phyloP scores from a whole-genome alignment of 1,284 basidiomycete genomes.

The Microbotryum violaceum region DNA sequence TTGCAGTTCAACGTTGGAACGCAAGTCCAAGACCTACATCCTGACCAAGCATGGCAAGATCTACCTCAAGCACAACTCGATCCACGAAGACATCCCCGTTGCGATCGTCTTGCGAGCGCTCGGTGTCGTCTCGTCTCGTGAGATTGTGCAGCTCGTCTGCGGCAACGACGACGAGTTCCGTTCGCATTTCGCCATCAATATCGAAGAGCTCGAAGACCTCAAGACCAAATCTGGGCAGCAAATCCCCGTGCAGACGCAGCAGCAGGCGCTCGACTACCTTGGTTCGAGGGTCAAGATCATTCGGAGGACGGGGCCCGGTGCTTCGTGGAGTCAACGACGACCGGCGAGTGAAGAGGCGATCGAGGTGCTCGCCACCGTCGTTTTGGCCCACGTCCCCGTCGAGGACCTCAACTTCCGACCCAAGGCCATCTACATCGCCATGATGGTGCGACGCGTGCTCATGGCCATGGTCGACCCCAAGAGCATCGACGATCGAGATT shows the following conservation, averaged over 20 bases:
- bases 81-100: constrained; percentile 95
- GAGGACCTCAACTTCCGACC: constrained; percentile 82
- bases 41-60: constrained; percentile 88
- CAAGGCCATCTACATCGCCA: constrained; percentile 95
- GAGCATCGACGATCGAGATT: constrained; percentile 97
- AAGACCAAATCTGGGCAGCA: constrained; percentile 44
- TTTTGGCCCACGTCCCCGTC: constrained; percentile 93
- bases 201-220: constrained; percentile 74
- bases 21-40: constrained; percentile 98
- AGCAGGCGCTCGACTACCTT: constrained; percentile 93
- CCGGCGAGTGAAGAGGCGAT: constrained; percentile 90
- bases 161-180: constrained; percentile 88
- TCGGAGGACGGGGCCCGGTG: constrained; percentile 53
- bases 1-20: constrained; percentile 83
- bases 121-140: constrained; percentile 94
- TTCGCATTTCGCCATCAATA: constrained; percentile 76
- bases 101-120: constrained; percentile 93
- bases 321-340: constrained; percentile 53
- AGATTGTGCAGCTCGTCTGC: constrained; percentile 89
- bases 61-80: constrained; percentile 96
- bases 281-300: constrained; percentile 86
- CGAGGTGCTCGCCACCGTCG: constrained; percentile 92
- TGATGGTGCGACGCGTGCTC: constrained; percentile 92
- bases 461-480: constrained; percentile 95
- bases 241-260: constrained; percentile 64